Conservation (phyloP, 2,329 filamentous ascomycete genomes). For the Chalaropsis ovoidea region DNA sequence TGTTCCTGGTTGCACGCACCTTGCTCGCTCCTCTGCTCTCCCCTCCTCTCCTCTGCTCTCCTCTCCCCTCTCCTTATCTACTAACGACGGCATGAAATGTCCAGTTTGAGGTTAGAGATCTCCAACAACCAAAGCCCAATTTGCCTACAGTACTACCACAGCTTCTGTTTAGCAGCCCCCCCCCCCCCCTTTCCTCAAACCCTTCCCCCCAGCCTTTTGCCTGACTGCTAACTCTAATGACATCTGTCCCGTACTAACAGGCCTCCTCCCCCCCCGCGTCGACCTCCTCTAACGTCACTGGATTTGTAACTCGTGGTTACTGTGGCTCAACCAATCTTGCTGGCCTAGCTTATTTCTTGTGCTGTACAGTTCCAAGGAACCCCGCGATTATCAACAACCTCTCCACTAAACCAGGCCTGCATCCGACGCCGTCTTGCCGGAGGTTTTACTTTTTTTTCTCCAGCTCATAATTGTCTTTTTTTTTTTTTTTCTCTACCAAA, state of each 20-base stretch:
- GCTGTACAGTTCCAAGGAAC: slow-evolving; percentile 4
- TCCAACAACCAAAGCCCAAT: background rate
- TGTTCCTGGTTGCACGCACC: background rate
- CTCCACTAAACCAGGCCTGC: slow-evolving; percentile 7
- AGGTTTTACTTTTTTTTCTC: background rate
- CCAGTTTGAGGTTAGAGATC: background rate
- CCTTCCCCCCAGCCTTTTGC: background rate
- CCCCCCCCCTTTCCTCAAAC: background rate
- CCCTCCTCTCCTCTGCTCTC: background rate
- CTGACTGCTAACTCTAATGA: slow-evolving; percentile 11
- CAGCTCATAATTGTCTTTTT: slow-evolving; percentile 7
- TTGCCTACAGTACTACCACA: background rate
- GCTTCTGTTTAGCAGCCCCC: background rate
- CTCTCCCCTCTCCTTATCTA: too few relatives aligned
- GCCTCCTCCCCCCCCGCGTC: background rate
- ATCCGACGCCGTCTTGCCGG: slow-evolving; percentile 9
- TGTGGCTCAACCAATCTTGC: slow-evolving; percentile 1
- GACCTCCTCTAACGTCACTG: slow-evolving; percentile 1
- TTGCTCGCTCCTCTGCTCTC: background rate
- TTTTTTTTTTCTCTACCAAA: background rate
- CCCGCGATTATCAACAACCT: slow-evolving; percentile 20
- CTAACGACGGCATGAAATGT: background rate
- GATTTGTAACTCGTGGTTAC: slow-evolving; percentile 4
- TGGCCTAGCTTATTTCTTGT: slow-evolving; percentile 14
- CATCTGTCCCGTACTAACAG: slow-evolving; percentile 16